Conservation (phyloP, 1,284 basidiomycete genomes). For the Uromyces viciae-fabae region DNA sequence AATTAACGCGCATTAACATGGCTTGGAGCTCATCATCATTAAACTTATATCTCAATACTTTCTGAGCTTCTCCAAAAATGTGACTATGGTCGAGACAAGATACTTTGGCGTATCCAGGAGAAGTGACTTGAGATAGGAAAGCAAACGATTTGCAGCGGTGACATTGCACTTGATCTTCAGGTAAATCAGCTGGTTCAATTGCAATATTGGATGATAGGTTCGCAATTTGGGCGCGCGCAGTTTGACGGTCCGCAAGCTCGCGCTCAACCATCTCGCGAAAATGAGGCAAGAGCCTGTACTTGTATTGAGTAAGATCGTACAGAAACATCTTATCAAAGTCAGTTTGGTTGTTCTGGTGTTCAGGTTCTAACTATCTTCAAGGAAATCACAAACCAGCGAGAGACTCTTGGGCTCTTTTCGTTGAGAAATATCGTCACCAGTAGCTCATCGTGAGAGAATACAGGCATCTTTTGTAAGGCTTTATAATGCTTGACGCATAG, state of each 20-base stretch:
- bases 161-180: slow-evolving; percentile 88
- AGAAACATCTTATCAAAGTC: too few relatives aligned
- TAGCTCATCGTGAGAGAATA: slow-evolving; percentile 97
- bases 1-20: slow-evolving; percentile 40
- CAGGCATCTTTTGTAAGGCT: slow-evolving; percentile 82
- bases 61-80: slow-evolving; percentile 31
- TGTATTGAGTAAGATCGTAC: background rate
- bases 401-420: slow-evolving; percentile 85
- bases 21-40: slow-evolving; percentile 68
- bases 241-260: slow-evolving; percentile 68
- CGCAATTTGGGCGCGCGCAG: slow-evolving; percentile 44
- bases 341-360: background rate
- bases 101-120: slow-evolving; percentile 1
- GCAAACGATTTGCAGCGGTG: slow-evolving; percentile 87
- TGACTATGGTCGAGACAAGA: slow-evolving; percentile 77
- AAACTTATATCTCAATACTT: slow-evolving; percentile 68
- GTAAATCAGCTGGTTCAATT: slow-evolving; percentile 72
- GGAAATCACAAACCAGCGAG: slow-evolving; percentile 64
- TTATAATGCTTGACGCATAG: slow-evolving; percentile 81
- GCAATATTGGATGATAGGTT: slow-evolving; percentile 63
- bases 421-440: slow-evolving; percentile 91
- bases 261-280: slow-evolving; percentile 83
- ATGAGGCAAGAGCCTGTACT: slow-evolving; percentile 64
- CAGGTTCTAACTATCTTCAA: background rate
- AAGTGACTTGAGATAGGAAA: slow-evolving; percentile 69